These are phyloP conservation scores for Trichoderma asperelloides DNA, from an alignment of 495 filamentous ascomycete genomes.

Conservation along the genomic window DNA sequence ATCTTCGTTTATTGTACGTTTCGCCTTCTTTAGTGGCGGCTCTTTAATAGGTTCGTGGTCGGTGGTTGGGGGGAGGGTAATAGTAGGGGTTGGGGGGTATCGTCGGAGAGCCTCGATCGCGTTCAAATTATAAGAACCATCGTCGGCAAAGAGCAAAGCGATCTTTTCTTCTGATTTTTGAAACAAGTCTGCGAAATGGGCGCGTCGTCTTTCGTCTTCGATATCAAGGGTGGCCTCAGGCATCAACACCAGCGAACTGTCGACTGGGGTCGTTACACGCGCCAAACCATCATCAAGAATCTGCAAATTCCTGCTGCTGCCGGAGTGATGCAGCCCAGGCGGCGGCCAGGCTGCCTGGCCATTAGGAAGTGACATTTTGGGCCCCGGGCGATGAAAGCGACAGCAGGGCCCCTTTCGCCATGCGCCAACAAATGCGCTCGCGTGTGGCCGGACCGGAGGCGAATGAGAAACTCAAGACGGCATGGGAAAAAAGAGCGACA, in stretches of 20 bases:
- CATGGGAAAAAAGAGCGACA: conserved; percentile 30
- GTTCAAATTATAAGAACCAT: conserved; percentile 48
- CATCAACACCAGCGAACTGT: conserved; percentile 31
- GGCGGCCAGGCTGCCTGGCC: conserved; percentile 40
- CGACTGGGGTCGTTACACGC: conserved; percentile 29
- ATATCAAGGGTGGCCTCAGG: conserved; percentile 42
- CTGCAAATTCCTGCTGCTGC: conserved; percentile 25
- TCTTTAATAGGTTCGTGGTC: conserved; percentile 39
- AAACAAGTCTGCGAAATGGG: conserved; percentile 35
- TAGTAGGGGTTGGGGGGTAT: conserved; percentile 16
- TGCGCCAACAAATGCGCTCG: conserved; percentile 37
- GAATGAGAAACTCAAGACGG: conserved; percentile 27
- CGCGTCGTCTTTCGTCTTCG: conserved; percentile 35
- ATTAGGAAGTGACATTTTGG: conserved; percentile 44
- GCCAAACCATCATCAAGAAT: conserved; percentile 28
- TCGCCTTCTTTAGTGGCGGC: conserved; percentile 39
- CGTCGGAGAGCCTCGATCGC: conserved; percentile 33
- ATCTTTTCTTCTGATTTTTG: conserved; percentile 31
- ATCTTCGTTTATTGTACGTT: conserved; percentile 59
- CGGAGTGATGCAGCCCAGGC: conserved; percentile 23
- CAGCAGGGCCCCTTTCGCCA: conserved; percentile 33
- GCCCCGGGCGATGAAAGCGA: conserved; percentile 22
- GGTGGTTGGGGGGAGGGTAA: conserved; percentile 32
- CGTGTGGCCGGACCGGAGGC: conserved; percentile 33
- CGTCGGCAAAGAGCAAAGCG: conserved; percentile 68